phyloP scores from a whole-genome alignment of 306 rosid species.

The Acmispon strigosus region DNA sequence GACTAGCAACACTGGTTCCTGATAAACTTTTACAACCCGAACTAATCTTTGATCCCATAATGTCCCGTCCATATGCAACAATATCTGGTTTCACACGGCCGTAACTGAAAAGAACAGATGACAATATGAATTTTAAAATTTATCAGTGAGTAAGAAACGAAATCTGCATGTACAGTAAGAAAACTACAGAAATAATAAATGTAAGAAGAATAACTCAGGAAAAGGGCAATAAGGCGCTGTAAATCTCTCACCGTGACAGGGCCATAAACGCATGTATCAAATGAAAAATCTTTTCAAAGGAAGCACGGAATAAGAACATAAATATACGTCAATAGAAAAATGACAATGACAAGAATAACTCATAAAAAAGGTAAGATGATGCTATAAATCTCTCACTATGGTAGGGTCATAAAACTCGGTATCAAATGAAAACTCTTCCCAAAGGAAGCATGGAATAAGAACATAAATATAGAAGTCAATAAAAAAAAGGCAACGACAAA shows the following conservation, averaged over 20 bases:
- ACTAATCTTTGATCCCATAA: slow-evolving; percentile 95
- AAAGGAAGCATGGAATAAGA: not conserved
- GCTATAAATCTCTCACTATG: no score
- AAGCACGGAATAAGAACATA: not conserved
- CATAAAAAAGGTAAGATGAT: not conserved
- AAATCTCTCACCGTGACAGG: no score
- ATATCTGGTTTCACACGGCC: slow-evolving; percentile 98
- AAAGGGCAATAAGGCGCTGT: no score
- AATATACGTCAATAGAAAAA: not conserved
- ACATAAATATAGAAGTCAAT: not conserved
- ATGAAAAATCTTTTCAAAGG: not conserved
- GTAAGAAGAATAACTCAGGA: not conserved
- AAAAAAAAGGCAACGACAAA: no score
- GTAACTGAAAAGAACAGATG: slow-evolving; percentile 41
- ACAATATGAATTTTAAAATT: not conserved
- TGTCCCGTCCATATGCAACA: slow-evolving; percentile 96
- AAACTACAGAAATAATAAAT: not conserved
- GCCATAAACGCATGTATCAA: not conserved
- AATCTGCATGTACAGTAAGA: slow-evolving; percentile 2
- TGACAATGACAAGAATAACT: not conserved
- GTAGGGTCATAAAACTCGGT: not conserved
- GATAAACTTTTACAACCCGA: slow-evolving; percentile 96
- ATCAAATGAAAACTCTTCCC: not conserved
- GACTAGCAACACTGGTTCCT: slow-evolving; percentile 98
- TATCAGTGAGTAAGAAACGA: slow-evolving; percentile 3